phyloP scores from a whole-genome alignment of 306 rosid species.

The Rosa persica region DNA sequence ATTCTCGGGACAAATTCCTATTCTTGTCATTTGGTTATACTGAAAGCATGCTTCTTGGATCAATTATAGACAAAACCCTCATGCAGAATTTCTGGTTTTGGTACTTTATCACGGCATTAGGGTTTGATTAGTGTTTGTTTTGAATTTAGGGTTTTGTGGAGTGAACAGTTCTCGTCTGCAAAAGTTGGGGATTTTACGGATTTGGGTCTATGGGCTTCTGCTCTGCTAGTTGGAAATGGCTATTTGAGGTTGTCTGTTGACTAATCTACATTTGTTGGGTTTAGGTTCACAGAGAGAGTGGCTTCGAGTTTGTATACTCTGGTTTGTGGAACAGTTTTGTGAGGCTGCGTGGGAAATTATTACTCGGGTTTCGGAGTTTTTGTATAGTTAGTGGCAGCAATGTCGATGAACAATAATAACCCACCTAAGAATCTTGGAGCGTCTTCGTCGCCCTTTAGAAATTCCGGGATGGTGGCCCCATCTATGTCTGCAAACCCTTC shows the following conservation, averaged over 20 bases:
- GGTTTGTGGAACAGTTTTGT: background rate
- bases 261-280: constrained; percentile 3
- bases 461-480: constrained; percentile 58
- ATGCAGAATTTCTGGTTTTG: background rate
- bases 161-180: background rate
- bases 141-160: constrained; percentile 26
- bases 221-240: background rate
- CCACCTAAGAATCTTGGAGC: constrained; percentile 77
- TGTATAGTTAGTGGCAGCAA: constrained; percentile 38
- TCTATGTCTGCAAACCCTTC: constrained; percentile 60
- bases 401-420: constrained; percentile 90
- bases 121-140: constrained; percentile 8
- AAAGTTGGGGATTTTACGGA: constrained; percentile 20
- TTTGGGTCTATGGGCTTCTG: constrained; percentile 4
- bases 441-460: constrained; percentile 78
- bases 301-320: background rate
- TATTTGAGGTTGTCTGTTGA: constrained; percentile 12
- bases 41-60: background rate
- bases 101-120: background rate
- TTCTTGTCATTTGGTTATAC: background rate
- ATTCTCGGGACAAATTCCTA: background rate
- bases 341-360: constrained; percentile 27
- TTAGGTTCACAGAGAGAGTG: constrained; percentile 1
- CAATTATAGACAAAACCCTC: background rate
- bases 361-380: background rate